Percentiles rank a stretch among this genome's conserved stretches.
These are phyloP conservation scores for Tillandsia leiboldiana DNA, from an alignment of 176 grass and related monocot species.

Conservation along the genomic window DNA sequence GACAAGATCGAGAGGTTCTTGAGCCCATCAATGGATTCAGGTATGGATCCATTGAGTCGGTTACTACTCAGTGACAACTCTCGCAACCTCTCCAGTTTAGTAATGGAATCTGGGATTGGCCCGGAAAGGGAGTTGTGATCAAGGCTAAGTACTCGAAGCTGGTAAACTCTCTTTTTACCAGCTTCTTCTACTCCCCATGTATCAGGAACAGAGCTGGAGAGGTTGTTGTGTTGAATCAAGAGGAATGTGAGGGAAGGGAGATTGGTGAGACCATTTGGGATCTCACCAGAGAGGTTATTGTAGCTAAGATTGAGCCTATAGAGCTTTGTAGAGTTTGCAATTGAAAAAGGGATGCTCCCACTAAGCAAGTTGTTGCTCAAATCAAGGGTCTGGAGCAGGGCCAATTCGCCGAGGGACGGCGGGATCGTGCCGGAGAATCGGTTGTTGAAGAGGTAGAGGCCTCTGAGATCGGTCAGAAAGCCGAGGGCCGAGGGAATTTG, in stretches of 20 bases:
- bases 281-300: conserved; percentile 67
- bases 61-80: conserved; percentile 48
- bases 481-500: conserved; percentile 52
- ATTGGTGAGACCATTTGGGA: conserved; percentile 34
- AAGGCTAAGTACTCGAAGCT: conserved; percentile 28
- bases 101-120: conserved; percentile 39
- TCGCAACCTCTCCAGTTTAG: conserved; percentile 39
- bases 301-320: conserved; percentile 61
- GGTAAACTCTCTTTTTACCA: background rate
- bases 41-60: conserved; percentile 57
- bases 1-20: conserved; percentile 51
- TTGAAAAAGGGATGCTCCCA: conserved; percentile 41
- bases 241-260: conserved; percentile 47
- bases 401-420: conserved; percentile 36
- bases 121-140: conserved; percentile 45
- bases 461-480: conserved; percentile 60
- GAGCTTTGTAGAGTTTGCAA: conserved; percentile 48
- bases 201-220: conserved; percentile 31
- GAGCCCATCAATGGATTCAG: conserved; percentile 47
- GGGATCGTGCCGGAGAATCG: conserved; percentile 70
- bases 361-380: conserved; percentile 73
- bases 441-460: conserved; percentile 87
- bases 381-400: conserved; percentile 70
- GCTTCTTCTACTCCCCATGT: conserved; percentile 17
- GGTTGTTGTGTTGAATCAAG: conserved; percentile 51